These are phyloP conservation scores for Aspergillus cejpii DNA, from an alignment of 2,329 filamentous ascomycete genomes.

Conservation along the genomic window DNA sequence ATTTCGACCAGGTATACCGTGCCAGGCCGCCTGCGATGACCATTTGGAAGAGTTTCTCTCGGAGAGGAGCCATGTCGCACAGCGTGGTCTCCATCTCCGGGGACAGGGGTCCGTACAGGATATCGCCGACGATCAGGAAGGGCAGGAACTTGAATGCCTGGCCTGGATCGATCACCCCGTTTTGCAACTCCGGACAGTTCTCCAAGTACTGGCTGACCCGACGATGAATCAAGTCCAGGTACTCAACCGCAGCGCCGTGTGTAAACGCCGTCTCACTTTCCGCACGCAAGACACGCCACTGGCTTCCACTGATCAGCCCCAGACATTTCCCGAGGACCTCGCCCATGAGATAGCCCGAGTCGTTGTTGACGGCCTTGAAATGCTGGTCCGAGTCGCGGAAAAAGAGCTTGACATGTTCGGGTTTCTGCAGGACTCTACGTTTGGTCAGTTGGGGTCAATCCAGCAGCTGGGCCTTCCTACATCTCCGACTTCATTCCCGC, in stretches of 20 bases:
- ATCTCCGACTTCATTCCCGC: conserved; percentile 36
- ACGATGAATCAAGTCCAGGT: conserved; percentile 3
- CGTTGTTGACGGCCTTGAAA: conserved; percentile 38
- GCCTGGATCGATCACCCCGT: conserved; percentile 17
- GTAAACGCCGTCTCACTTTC: conserved; percentile 4
- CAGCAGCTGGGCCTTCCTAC: conserved; percentile 22
- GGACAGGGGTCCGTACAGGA: conserved; percentile 34
- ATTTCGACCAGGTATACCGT: conserved; percentile 20
- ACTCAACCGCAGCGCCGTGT: background rate
- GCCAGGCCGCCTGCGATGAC: conserved; percentile 34
- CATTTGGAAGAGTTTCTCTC: conserved; percentile 30
- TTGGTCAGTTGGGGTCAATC: background rate
- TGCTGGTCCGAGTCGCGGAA: conserved; percentile 44
- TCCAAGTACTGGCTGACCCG: conserved; percentile 1
- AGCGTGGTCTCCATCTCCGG: conserved; percentile 22
- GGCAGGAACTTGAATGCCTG: conserved; percentile 32
- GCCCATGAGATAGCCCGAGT: conserved; percentile 39
- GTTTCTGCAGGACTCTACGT: conserved; percentile 33
- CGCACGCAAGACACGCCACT: conserved; percentile 8
- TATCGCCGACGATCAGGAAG: conserved; percentile 36
- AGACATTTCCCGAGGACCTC: conserved; percentile 42
- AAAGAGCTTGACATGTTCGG: conserved; percentile 32
- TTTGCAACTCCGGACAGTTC: background rate
- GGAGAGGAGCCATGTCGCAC: conserved; percentile 13
- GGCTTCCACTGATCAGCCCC: conserved; percentile 34